These are phyloP conservation scores for Entomortierella parvispora DNA, from an alignment of 192 early-diverging fungal genomes.

Conservation along the genomic window DNA sequence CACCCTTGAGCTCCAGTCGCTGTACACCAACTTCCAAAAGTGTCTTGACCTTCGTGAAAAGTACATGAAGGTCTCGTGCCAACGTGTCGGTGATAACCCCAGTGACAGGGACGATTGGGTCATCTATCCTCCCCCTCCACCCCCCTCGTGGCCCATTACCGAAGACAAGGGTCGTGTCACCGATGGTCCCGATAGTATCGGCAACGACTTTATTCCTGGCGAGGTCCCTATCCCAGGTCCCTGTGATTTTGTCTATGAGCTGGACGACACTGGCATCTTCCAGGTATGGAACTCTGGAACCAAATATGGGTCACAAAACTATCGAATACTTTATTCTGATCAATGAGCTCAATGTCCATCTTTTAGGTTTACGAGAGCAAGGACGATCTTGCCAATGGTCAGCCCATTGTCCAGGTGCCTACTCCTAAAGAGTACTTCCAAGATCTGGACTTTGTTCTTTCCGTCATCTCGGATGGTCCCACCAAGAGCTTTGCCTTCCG, in stretches of 20 bases:
- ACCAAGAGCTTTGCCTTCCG: slow-evolving; percentile 95
- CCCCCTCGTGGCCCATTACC: slow-evolving; percentile 72
- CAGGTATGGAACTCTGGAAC: slow-evolving; percentile 59
- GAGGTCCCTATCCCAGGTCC: slow-evolving; percentile 35
- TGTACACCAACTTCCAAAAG: slow-evolving; percentile 73
- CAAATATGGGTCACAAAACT: too few relatives aligned
- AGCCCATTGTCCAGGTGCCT: slow-evolving; percentile 68
- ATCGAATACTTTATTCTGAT: background rate
- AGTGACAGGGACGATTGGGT: slow-evolving; percentile 83
- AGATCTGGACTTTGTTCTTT: slow-evolving; percentile 86
- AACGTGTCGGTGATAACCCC: slow-evolving; percentile 87
- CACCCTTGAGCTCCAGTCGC: slow-evolving; percentile 67
- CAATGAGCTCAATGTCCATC: background rate
- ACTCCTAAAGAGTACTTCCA: slow-evolving; percentile 86
- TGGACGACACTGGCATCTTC: slow-evolving; percentile 75
- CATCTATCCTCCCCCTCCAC: slow-evolving; percentile 92
- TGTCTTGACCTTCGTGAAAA: slow-evolving; percentile 89
- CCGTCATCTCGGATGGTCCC: slow-evolving; percentile 89
- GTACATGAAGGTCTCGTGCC: slow-evolving; percentile 84
- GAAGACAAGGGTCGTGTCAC: slow-evolving; percentile 52
- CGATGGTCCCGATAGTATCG: slow-evolving; percentile 46
- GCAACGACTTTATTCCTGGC: slow-evolving; percentile 50
- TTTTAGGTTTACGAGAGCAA: slow-evolving; percentile 26
- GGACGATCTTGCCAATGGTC: slow-evolving; percentile 30
- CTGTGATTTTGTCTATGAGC: slow-evolving; percentile 56